Percentiles rank a stretch among this genome's conserved stretches.
These are phyloP conservation scores for Adansonia grandidieri DNA, from an alignment of 441 rosid genomes.

Conservation along the genomic window DNA sequence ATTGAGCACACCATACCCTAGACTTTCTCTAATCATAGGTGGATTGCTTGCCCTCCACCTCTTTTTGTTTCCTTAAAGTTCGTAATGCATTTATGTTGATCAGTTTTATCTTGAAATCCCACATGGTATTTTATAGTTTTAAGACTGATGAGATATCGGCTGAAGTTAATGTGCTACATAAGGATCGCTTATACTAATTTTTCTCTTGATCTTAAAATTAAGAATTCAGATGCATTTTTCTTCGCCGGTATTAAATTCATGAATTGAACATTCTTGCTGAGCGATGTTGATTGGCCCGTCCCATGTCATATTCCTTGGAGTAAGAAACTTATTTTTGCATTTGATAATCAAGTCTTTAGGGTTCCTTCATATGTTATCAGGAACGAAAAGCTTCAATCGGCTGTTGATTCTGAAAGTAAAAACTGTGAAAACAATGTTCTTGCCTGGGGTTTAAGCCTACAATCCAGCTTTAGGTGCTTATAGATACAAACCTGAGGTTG, in stretches of 20 bases:
- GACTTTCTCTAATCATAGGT: not conserved
- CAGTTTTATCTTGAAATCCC: not conserved
- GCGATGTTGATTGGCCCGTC: not conserved
- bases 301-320: not conserved
- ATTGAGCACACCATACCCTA: not conserved
- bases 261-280: not conserved
- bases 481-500: not conserved
- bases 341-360: not conserved
- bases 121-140: not conserved
- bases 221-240: not conserved
- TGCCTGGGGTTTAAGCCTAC: not conserved
- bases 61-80: not conserved
- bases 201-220: not conserved
- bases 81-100: not conserved
- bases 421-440: not conserved
- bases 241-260: constrained; percentile 1
- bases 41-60: not conserved
- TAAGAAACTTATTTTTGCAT: constrained; percentile 2
- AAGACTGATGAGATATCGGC: not conserved
- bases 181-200: not conserved
- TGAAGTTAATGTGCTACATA: not conserved
- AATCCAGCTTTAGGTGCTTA: not conserved
- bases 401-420: not conserved
- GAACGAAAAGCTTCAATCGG: not conserved
- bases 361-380: not conserved